phyloP scores from a whole-genome alignment of 1,139 yeast species.

The Hanseniaspora sp. region DNA sequence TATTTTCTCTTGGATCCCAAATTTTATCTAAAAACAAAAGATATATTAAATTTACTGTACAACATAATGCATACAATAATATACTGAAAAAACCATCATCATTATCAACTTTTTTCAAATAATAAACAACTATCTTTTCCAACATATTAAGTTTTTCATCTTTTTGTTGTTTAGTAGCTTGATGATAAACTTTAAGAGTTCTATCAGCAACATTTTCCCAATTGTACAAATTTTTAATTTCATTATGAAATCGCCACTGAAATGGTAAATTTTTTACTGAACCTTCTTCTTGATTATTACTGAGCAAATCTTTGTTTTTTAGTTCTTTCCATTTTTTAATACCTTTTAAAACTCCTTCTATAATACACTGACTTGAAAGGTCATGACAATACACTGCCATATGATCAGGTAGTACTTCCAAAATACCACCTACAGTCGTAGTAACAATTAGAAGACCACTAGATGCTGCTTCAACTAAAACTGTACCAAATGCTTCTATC shows the following conservation, averaged over 20 bases:
- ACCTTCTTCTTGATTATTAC: conserved; percentile 25
- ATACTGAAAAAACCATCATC: conserved; percentile 77
- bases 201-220: conserved; percentile 85
- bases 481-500: conserved; percentile 98
- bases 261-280: background rate
- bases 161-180: conserved; percentile 30
- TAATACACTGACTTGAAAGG: conserved; percentile 43
- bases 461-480: conserved; percentile 91
- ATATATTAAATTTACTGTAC: conserved; percentile 66
- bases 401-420: conserved; percentile 84
- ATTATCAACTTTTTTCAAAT: conserved; percentile 29
- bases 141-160: conserved; percentile 40
- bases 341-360: conserved; percentile 50
- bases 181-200: conserved; percentile 70
- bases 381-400: conserved; percentile 93
- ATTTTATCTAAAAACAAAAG: conserved; percentile 44
- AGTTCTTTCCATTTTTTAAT: conserved; percentile 54
- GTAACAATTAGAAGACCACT: conserved; percentile 92
- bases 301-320: conserved; percentile 49
- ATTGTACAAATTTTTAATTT: conserved; percentile 73
- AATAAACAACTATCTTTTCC: conserved; percentile 47
- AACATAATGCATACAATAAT: conserved; percentile 62
- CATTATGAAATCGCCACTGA: conserved; percentile 54
- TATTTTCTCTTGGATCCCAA: conserved; percentile 55
- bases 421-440: conserved; percentile 94